Base-by-base conservation (phyloP, 192 early-diverging fungal species). In the Entrophospora sp. region DNA sequence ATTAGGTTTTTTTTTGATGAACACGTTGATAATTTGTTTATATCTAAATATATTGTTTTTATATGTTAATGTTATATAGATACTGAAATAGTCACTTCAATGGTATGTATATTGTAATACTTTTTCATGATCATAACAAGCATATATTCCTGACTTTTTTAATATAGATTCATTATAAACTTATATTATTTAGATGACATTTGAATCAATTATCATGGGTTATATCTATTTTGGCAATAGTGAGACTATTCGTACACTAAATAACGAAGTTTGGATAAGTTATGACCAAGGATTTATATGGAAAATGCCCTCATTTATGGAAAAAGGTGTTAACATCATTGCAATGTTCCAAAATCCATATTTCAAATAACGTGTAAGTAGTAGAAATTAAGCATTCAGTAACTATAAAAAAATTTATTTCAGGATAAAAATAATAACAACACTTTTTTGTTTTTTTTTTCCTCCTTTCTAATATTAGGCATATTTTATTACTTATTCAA, bases 281-380 rank as follows among this genome's bases (percentile, higher is more conserved):
- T 65, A 79, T 13, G 75, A 91, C 55, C 84, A 89, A 53, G 89
- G 89, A 45, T 74, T 69, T 24, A 69, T 70, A 22, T 89, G 87
- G 89, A 70, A 70, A 2, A 60, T n/a, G n/a, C n/a, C 71, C 22
- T 3, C 31, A 5, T 34, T 81, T 13, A 55, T 66, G 12, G 40
- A 75, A 13, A 38, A 43, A 6, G 64, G 56, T 24, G 63, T 69
- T 12, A 63, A 55, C 6, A 75, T 88, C n/a, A 52, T 76, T 36
- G 70, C 79, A 14, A 70, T 89, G n/a, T 61, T 83, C 18, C 83
- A 80, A 31, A 81, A 89, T 28, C 84, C 87, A 2, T 82, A 87
- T 60, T 76, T 77, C 63, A 77, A 80, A 12, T 68, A 81, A 34
- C 71, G 70, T 12, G 72, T 73, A 66, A 30, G 61, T 30, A 37